Percentiles rank a stretch among this genome's conserved stretches.
Conservation (phyloP, 208 protist species). For the Crithidia acanthocephali region DNA sequence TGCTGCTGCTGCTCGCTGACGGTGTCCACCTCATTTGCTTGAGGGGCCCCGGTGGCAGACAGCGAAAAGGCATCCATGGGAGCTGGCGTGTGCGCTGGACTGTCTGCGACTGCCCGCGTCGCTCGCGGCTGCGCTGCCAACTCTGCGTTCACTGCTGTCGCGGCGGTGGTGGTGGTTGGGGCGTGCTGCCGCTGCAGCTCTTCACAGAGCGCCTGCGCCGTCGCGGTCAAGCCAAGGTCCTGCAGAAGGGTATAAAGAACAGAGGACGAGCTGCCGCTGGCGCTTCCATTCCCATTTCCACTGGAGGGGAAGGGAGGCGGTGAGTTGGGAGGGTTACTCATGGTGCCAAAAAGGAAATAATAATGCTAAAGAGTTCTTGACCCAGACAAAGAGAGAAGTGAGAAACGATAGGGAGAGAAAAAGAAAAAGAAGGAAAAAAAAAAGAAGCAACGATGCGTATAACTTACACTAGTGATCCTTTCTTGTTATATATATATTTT, state of each 20-base stretch:
- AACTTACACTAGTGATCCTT: too few relatives aligned
- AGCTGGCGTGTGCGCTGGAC: neutral
- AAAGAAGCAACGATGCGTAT: too few relatives aligned
- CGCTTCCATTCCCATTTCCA: neutral
- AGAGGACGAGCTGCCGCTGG: constrained; percentile 16
- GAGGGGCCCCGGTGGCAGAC: neutral
- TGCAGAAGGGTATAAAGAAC: constrained; percentile 51
- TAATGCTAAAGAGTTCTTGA: too few relatives aligned
- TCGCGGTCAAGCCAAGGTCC: constrained; percentile 57
- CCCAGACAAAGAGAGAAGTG: too few relatives aligned
- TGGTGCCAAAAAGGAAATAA: neutral
- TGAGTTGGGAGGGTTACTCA: neutral
- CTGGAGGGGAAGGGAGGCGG: neutral
- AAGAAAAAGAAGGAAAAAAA: too few relatives aligned
- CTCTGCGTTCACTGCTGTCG: neutral
- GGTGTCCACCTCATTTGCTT: neutral
- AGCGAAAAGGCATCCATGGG: neutral
- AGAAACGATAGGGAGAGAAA: too few relatives aligned
- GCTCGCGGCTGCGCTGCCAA: neutral
- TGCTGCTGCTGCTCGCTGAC: constrained; percentile 11
- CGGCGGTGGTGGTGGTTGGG: neutral
- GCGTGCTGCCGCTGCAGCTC: constrained; percentile 39
- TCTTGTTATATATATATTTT: too few relatives aligned
- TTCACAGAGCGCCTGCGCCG: constrained; percentile 46
- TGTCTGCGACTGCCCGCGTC: neutral